Evolutionary conservation across 2,329 filamentous ascomycete species (phyloP).

Genomic region (Fusarium hostae): DNA sequence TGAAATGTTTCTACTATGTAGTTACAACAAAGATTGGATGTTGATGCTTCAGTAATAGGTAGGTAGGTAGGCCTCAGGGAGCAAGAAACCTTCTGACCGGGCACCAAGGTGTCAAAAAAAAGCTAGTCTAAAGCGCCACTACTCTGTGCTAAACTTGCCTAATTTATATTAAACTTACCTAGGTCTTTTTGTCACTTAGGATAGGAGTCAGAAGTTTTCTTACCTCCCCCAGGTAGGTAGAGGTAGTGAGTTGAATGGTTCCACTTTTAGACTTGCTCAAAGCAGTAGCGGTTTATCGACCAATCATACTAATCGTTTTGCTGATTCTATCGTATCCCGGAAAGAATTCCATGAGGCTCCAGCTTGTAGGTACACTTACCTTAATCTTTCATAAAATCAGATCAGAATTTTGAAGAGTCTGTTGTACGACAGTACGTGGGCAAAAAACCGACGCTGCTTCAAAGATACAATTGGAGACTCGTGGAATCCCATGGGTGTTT

Average conservation of each 20-base stretch:
- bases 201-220: no score
- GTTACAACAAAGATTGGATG: background rate
- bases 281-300: background rate
- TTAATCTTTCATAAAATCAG: background rate
- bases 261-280: background rate
- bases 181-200: no score
- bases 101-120: no score
- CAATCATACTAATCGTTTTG: slow-evolving; percentile 15
- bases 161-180: no score
- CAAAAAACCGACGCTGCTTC: background rate
- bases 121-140: no score
- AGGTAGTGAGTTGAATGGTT: background rate
- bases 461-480: background rate
- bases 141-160: no score
- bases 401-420: background rate
- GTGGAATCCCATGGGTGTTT: background rate
- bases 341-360: background rate
- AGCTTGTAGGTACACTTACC: background rate
- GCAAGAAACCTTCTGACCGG: no score
- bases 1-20: background rate
- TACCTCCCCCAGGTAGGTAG: no score
- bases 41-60: background rate
- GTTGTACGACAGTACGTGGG: background rate
- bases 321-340: background rate
- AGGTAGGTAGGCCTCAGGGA: no score